These are phyloP conservation scores for Prillingera fragicola DNA, from an alignment of 1,284 basidiomycete genomes.

Conservation along the genomic window DNA sequence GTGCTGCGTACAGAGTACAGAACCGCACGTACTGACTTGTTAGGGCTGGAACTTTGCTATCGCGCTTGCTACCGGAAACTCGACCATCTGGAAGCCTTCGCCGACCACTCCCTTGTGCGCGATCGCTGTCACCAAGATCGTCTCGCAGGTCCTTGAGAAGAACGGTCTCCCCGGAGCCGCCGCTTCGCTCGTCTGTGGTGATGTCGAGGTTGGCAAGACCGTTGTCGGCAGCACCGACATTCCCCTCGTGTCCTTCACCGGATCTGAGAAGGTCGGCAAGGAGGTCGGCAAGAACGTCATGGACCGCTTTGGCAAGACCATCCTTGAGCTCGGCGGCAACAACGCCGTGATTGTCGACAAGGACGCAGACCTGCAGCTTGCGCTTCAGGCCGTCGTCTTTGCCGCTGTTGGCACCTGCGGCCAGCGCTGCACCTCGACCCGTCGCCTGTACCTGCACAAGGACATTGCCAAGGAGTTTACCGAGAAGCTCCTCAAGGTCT, in stretches of 20 bases:
- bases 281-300: constrained; percentile 77
- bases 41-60: constrained; percentile 77
- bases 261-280: constrained; percentile 79
- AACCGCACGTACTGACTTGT: neutral
- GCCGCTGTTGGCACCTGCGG: constrained; percentile 91
- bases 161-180: constrained; percentile 78
- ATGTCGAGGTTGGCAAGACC: constrained; percentile 69
- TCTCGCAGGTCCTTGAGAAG: constrained; percentile 70
- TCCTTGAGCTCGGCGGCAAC: constrained; percentile 91
- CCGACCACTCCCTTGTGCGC: constrained; percentile 76
- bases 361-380: constrained; percentile 83
- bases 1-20: neutral
- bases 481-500: constrained; percentile 57
- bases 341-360: constrained; percentile 80
- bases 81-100: constrained; percentile 92
- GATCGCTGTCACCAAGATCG: constrained; percentile 80
- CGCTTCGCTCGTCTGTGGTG: constrained; percentile 76
- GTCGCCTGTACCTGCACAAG: constrained; percentile 80
- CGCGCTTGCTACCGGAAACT: constrained; percentile 79
- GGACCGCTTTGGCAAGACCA: constrained; percentile 53
- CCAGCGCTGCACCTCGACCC: constrained; percentile 89
- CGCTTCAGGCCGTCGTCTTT: constrained; percentile 77
- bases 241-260: constrained; percentile 89
- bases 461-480: constrained; percentile 71
- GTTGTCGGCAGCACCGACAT: constrained; percentile 68